Conservation (phyloP, 192 early-diverging fungal genomes). For the Coemansia sp. region DNA sequence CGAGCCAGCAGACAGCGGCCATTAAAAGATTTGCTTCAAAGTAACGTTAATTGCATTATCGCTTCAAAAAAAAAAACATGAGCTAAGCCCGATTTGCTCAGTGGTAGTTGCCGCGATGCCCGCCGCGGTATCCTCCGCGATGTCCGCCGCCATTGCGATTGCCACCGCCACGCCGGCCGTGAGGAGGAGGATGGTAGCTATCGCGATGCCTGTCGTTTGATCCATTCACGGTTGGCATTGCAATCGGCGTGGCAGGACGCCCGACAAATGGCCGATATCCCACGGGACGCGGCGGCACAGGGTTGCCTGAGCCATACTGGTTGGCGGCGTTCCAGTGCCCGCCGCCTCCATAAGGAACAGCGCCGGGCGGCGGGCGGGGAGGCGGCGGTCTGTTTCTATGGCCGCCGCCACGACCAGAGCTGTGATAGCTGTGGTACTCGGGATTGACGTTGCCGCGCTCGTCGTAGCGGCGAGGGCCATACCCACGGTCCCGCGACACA, state of each 20-base stretch:
- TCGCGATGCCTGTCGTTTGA: background rate
- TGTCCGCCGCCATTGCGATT: background rate
- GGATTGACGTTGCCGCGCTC: slow-evolving; percentile 43
- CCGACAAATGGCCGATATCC: slow-evolving; percentile 41
- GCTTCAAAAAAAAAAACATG: too few species aligned
- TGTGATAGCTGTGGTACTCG: slow-evolving; percentile 24
- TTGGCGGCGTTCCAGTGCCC: background rate
- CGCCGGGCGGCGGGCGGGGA: background rate
- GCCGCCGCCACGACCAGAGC: slow-evolving; percentile 3
- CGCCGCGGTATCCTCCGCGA: slow-evolving; percentile 7
- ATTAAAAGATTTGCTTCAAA: too few species aligned
- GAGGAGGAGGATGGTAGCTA: slow-evolving; percentile 12
- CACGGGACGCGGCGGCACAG: slow-evolving; percentile 19
- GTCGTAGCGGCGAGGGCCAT: slow-evolving; percentile 48
- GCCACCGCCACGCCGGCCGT: slow-evolving; percentile 12
- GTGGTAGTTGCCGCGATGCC: slow-evolving; percentile 31
- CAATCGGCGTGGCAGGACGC: slow-evolving; percentile 9
- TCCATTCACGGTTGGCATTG: background rate
- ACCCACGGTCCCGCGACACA: slow-evolving; percentile 43
- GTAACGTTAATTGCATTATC: too few species aligned
- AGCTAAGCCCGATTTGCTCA: background rate
- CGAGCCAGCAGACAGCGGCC: too few species aligned
- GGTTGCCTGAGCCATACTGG: background rate
- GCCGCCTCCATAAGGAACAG: background rate
- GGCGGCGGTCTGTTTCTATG: slow-evolving; percentile 1